Evolutionary conservation across 164 flowering plant species (phyloP).

Genomic region (Macadamia tetraphylla): DNA sequence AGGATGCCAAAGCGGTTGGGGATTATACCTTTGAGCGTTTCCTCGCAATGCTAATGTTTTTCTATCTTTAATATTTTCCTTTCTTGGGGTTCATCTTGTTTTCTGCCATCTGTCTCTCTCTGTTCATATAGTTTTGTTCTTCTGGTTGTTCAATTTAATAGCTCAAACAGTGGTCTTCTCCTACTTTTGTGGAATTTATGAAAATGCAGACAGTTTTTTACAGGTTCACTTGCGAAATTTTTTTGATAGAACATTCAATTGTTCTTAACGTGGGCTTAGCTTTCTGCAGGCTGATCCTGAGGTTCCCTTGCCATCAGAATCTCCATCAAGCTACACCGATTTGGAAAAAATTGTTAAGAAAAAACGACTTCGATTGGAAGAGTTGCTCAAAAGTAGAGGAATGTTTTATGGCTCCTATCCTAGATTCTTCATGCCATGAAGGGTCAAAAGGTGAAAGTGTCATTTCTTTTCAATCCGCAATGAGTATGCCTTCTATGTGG

Average conservation of each 20-base stretch:
- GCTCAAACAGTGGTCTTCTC: background rate
- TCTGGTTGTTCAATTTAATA: background rate
- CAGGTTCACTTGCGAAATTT: background rate
- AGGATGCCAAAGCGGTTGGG: constrained; percentile 59
- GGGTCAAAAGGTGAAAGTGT: constrained; percentile 70
- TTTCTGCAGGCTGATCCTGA: constrained; percentile 36
- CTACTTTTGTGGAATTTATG: background rate
- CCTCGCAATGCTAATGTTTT: background rate
- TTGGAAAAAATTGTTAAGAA: constrained; percentile 57
- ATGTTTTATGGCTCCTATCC: constrained; percentile 60
- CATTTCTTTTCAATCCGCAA: no score
- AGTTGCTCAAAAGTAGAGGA: constrained; percentile 60
- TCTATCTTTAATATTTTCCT: background rate
- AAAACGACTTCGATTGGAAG: constrained; percentile 62
- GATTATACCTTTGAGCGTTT: background rate
- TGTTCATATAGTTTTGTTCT: background rate
- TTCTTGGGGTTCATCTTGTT: background rate
- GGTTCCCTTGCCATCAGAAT: constrained; percentile 33
- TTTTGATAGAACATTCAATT: background rate
- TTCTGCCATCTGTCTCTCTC: background rate
- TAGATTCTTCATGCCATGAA: constrained; percentile 64
- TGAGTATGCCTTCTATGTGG: background rate
- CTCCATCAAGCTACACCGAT: constrained; percentile 33
- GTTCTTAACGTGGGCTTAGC: constrained; percentile 11
- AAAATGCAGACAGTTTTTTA: background rate